Conservation (phyloP, 345 rosid species). For the Salix dunnii region DNA sequence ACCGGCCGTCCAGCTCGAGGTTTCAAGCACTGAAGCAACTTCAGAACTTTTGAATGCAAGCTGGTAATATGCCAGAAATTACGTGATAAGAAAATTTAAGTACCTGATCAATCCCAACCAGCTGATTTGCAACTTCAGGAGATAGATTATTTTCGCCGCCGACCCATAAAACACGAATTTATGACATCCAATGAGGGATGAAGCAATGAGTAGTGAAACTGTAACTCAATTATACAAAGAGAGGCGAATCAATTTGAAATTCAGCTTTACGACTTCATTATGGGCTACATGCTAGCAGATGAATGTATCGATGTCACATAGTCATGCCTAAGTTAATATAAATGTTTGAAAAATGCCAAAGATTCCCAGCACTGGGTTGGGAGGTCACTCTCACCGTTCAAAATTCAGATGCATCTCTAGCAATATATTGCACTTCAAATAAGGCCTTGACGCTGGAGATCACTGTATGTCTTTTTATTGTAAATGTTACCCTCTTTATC, state of each 20-base stretch:
- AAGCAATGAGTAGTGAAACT: neutral
- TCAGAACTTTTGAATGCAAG: too few species aligned
- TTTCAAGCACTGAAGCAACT: too few species aligned
- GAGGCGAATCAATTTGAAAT: neutral
- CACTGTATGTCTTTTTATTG: conserved; percentile 94
- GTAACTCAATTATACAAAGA: neutral
- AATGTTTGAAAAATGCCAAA: neutral
- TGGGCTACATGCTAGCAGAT: neutral
- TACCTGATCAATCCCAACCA: too few species aligned
- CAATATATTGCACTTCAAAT: conserved; percentile 21
- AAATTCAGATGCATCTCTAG: neutral
- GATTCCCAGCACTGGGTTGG: neutral
- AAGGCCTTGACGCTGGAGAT: conserved; percentile 96
- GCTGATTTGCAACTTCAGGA: too few species aligned
- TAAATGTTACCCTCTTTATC: conserved; percentile 97
- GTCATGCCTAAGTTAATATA: neutral
- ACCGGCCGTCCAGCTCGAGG: too few species aligned
- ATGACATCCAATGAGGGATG: neutral
- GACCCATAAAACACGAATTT: too few species aligned
- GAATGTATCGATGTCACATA: neutral
- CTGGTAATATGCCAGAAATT: too few species aligned
- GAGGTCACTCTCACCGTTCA: neutral
- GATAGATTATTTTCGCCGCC: too few species aligned
- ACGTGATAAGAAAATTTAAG: too few species aligned
- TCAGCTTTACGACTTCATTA: neutral